Conservation (phyloP, 768 basidiomycete genomes). For the Termitomyces sp. region DNA sequence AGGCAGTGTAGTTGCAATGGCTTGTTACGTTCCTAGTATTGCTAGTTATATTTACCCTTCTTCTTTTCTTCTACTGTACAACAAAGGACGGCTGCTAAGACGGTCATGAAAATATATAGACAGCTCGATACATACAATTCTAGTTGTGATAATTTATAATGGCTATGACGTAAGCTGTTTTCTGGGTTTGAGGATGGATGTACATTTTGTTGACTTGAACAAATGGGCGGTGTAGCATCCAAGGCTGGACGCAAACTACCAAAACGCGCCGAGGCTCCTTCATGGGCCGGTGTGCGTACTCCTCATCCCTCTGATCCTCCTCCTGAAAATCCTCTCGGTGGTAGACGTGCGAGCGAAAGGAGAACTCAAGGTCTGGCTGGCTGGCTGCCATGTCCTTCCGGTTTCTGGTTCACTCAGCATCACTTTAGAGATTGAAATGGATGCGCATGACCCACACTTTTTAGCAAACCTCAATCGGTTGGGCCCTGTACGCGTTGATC, state of each 20-base stretch:
- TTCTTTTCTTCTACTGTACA: slow-evolving; percentile 38
- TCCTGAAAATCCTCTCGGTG: background rate
- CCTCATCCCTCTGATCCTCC: slow-evolving; percentile 19
- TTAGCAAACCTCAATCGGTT: slow-evolving; percentile 57
- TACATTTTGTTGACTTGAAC: too few species aligned
- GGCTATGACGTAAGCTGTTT: slow-evolving; percentile 15
- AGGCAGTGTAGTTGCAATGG: slow-evolving; percentile 31
- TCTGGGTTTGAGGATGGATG: too few species aligned
- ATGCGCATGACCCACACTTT: slow-evolving; percentile 70
- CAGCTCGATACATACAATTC: slow-evolving; percentile 8
- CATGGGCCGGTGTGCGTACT: slow-evolving; percentile 44
- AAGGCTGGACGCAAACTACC: slow-evolving; percentile 56
- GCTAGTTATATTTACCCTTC: slow-evolving; percentile 22
- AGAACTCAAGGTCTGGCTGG: slow-evolving; percentile 38
- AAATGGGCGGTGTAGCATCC: slow-evolving; percentile 64
- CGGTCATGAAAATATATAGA: slow-evolving; percentile 22
- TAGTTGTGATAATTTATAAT: slow-evolving; percentile 8
- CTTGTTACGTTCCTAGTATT: slow-evolving; percentile 25
- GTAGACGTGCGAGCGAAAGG: slow-evolving; percentile 40
- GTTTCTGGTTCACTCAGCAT: background rate
- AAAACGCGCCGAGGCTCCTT: slow-evolving; percentile 33
- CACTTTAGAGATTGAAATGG: slow-evolving; percentile 48
- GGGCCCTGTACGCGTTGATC: slow-evolving; percentile 68
- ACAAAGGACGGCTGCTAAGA: slow-evolving; percentile 32
- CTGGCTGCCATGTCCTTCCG: background rate